Conservation (phyloP, 2,329 filamentous ascomycete genomes). For the Beauveria sp. region DNA sequence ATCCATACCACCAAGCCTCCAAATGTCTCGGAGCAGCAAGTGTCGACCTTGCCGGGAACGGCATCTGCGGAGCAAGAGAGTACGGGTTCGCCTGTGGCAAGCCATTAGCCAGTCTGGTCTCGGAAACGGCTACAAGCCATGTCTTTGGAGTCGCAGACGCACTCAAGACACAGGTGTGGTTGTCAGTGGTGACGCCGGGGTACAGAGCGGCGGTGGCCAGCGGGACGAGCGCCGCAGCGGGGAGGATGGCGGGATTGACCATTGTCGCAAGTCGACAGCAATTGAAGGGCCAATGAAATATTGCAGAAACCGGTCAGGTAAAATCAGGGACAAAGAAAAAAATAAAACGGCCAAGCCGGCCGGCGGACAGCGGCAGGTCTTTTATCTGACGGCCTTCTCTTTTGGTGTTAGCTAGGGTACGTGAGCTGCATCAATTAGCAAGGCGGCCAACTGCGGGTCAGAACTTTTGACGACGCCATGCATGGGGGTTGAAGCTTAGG, state of each 20-base stretch:
- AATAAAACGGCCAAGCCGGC: neutral
- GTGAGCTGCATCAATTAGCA: neutral
- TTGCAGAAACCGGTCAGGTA: neutral
- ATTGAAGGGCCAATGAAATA: neutral
- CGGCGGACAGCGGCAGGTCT: neutral
- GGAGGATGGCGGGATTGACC: conserved; percentile 18
- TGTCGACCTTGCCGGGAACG: conserved; percentile 41
- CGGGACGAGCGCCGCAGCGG: conserved; percentile 21
- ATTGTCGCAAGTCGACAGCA: conserved; percentile 16
- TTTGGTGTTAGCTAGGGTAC: conserved; percentile 6
- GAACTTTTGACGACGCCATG: conserved; percentile 3
- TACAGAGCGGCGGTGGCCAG: conserved; percentile 31
- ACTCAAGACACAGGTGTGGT: conserved; percentile 50
- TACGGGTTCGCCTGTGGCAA: conserved; percentile 20
- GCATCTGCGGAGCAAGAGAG: conserved; percentile 44
- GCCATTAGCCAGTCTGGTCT: neutral
- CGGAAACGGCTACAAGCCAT: neutral
- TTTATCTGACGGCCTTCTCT: conserved; percentile 8
- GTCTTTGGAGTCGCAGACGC: neutral
- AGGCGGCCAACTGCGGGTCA: conserved; percentile 4
- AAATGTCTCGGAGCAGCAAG: conserved; percentile 58
- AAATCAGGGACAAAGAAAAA: neutral
- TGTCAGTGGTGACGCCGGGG: conserved; percentile 38
- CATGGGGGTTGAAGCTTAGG: neutral
- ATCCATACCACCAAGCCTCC: conserved; percentile 46